Evolutionary conservation across 768 basidiomycete species (phyloP).

Genomic region (Lactarius psammicola): DNA sequence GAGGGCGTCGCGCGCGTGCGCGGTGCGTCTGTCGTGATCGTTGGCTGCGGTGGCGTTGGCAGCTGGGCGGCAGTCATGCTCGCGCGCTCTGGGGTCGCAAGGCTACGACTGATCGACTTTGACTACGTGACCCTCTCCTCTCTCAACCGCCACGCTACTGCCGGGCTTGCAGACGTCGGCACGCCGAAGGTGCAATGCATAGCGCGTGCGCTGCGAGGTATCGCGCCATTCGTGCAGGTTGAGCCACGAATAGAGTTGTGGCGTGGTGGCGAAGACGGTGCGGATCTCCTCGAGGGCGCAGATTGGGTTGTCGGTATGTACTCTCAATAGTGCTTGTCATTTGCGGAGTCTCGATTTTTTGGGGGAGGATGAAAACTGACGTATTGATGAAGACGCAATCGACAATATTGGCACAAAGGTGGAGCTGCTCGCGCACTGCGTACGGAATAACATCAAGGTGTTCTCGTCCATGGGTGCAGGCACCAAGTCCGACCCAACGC

Average conservation of each 20-base stretch:
- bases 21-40: slow-evolving; percentile 72
- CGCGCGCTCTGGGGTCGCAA: slow-evolving; percentile 79
- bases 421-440: slow-evolving; percentile 87
- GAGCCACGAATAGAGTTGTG: slow-evolving; percentile 84
- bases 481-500: slow-evolving; percentile 91
- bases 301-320: slow-evolving; percentile 90
- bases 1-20: slow-evolving; percentile 82
- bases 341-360: background rate
- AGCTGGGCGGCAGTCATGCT: slow-evolving; percentile 96
- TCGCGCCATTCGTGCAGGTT: slow-evolving; percentile 85
- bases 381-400: slow-evolving; percentile 68
- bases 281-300: slow-evolving; percentile 68
- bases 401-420: slow-evolving; percentile 98
- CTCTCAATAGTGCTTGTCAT: background rate
- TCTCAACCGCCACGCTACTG: slow-evolving; percentile 92
- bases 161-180: slow-evolving; percentile 85
- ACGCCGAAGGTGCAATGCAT: slow-evolving; percentile 87
- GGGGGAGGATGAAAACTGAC: slow-evolving; percentile 18
- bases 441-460: slow-evolving; percentile 76
- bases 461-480: slow-evolving; percentile 98
- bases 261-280: slow-evolving; percentile 73
- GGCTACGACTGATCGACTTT: slow-evolving; percentile 85
- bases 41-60: slow-evolving; percentile 96
- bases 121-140: slow-evolving; percentile 96
- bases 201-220: slow-evolving; percentile 60